Conservation (phyloP, 129 eudicot genomes). For the Tagetes patula region DNA sequence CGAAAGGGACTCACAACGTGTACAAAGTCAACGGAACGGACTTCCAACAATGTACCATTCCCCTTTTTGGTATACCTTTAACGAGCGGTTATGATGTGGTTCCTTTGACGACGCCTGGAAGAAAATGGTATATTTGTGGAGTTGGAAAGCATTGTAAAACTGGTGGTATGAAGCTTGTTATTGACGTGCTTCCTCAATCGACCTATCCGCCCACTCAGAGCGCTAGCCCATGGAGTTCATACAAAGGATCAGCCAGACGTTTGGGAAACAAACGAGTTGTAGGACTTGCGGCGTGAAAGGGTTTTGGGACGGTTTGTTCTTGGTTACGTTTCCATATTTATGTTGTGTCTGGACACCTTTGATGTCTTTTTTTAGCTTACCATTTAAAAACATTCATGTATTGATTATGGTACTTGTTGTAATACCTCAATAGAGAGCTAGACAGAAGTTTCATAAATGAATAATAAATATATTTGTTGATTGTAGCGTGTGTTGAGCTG, state of each 20-base stretch:
- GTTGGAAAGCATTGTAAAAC: slow-evolving; percentile 15
- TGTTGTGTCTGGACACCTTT: slow-evolving; percentile 1
- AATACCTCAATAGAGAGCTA: background rate
- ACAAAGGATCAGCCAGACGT: slow-evolving; percentile 16
- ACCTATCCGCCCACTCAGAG: background rate
- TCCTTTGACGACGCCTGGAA: slow-evolving; percentile 31
- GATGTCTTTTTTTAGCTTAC: background rate
- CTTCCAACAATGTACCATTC: background rate
- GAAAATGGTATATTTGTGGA: slow-evolving; percentile 42
- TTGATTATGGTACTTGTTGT: background rate
- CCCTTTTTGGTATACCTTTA: too few species aligned
- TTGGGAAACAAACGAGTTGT: slow-evolving; percentile 5
- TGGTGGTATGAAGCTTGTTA: slow-evolving; percentile 31
- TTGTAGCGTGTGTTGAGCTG: background rate
- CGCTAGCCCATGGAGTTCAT: slow-evolving; percentile 7
- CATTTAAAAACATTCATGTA: slow-evolving; percentile 1
- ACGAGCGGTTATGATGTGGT: slow-evolving; percentile 20
- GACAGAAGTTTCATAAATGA: background rate
- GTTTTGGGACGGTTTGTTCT: slow-evolving; percentile 7
- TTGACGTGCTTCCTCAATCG: slow-evolving; percentile 17
- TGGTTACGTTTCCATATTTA: background rate
- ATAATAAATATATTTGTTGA: background rate
- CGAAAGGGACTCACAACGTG: slow-evolving; percentile 5
- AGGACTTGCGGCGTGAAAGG: slow-evolving; percentile 14
- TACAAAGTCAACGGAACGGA: slow-evolving; percentile 9